Evolutionary conservation across 805 yeast species (phyloP), one percentile per base, ranked within the genome.

Genomic region (Candida schatavii): DNA sequence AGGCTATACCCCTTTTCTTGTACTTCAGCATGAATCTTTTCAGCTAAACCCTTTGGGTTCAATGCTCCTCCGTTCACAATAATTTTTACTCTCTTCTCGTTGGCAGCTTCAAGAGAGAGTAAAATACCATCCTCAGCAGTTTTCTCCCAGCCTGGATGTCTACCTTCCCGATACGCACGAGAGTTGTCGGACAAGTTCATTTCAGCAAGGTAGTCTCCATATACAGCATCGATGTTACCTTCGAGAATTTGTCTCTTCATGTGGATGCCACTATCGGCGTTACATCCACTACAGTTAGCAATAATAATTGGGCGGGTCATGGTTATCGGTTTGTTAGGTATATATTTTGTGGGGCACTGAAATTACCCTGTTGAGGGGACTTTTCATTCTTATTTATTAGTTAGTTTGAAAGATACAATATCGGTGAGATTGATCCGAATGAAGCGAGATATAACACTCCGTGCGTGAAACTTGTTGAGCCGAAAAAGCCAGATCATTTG

Each of bases 131-230:
- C 42, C 29, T 44, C 47, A 9, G 42, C 41, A 14, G 41, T 44
- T 2, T 17, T 18, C 27, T 44, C 47, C 47, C 47, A 44, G 15
- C 47, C 47, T 20, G 38, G 47, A 31, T 44, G 47, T 14, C 31
- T 37, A 4, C 47, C 47, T 10, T 27, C 32, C 2, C 39, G 15
- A 30, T 44, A 44, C 4, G 47, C 45, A 32, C 39, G 22, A 7
- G 45, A 26, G 23, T 41, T 32, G 19, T 43, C 49, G 2, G 48
- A 46, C 29, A 50, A 38, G 11, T 46, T 50, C 14, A 59, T 41
- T 19, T 62, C 66, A 13, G 59, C 52, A 52, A 61, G 48, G 35
- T 62, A 64, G 18, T 55, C 57, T n/a, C 56, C 64, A 32, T 57
- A 56, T 27, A 59, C 59, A 2, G 55, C 62, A 28, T 49, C 56